Evolutionary conservation across 495 filamentous ascomycete genomes (phyloP).

Genomic region (Neurospora tetrasperma): DNA sequence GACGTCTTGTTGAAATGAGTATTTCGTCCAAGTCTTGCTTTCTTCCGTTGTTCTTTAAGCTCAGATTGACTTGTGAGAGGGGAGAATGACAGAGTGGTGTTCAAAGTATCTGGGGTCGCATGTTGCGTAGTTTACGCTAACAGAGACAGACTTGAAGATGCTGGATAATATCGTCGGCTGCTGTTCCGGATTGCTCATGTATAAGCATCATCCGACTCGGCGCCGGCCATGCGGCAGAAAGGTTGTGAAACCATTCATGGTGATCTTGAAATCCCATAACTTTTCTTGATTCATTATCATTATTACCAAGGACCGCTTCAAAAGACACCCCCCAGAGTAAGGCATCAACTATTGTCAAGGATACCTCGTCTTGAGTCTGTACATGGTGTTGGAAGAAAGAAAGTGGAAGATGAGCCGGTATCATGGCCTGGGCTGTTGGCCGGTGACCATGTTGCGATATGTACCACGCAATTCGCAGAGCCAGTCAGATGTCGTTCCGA

Average conservation of each 20-base stretch:
- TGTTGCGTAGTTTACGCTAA: background rate
- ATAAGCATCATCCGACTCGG: background rate
- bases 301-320: background rate
- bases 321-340: background rate
- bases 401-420: background rate
- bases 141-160: background rate
- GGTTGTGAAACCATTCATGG: background rate
- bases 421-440: background rate
- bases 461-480: background rate
- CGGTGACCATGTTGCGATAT: background rate
- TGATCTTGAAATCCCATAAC: background rate
- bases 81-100: background rate
- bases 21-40: too few relatives aligned
- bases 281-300: background rate
- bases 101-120: background rate
- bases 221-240: background rate
- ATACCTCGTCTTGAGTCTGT: background rate
- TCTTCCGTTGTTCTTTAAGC: background rate
- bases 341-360: background rate
- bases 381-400: background rate
- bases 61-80: background rate
- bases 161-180: background rate
- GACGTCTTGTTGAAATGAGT: too few relatives aligned
- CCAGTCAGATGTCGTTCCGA: conserved; percentile 7
- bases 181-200: background rate